A percentile compares a stretch with the other conserved stretches of the same genome.
These are phyloP conservation scores for Rhizomucor pusillus DNA, from an alignment of 371 early-diverging fungal genomes.

Conservation along the genomic window DNA sequence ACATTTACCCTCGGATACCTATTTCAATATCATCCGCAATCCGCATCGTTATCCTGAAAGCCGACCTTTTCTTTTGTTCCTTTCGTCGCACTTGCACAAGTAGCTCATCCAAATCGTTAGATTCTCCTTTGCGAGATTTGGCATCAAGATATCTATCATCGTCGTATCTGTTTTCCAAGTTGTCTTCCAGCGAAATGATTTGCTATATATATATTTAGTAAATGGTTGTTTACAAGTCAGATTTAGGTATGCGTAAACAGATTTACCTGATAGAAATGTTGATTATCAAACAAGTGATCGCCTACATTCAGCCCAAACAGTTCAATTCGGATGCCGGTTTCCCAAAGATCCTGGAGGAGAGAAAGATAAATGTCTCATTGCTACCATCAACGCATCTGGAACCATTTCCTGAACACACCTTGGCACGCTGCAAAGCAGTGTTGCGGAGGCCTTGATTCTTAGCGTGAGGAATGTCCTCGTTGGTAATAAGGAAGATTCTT, in stretches of 20 bases:
- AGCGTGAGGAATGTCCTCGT: conserved; percentile 61
- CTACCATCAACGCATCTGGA: conserved; percentile 17
- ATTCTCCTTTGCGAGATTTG: conserved; percentile 1
- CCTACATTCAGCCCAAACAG: conserved; percentile 54
- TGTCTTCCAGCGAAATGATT: conserved; percentile 12
- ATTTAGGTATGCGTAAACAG: too few relatives aligned
- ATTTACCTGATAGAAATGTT: conserved; percentile 55
- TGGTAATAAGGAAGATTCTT: conserved; percentile 69
- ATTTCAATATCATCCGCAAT: conserved; percentile 54
- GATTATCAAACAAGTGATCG: conserved; percentile 40
- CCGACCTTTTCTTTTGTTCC: conserved; percentile 55
- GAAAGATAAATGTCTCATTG: not conserved
- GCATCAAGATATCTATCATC: conserved; percentile 9
- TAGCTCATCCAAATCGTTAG: conserved; percentile 40
- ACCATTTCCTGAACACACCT: conserved; percentile 28
- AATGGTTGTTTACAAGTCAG: not conserved
- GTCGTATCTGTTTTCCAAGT: conserved; percentile 7
- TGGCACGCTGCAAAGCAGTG: conserved; percentile 58
- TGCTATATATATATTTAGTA: conserved; percentile 13
- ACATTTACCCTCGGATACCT: conserved; percentile 51
- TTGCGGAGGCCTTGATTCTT: conserved; percentile 41
- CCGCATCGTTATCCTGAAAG: conserved; percentile 51
- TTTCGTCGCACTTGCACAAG: conserved; percentile 46
- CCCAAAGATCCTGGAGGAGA: conserved; percentile 39
- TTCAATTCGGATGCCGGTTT: conserved; percentile 52